A percentile compares a stretch with the other conserved stretches of the same genome.
Conservation (phyloP, 352 stramenopile species). For the Bremia lactucae region DNA sequence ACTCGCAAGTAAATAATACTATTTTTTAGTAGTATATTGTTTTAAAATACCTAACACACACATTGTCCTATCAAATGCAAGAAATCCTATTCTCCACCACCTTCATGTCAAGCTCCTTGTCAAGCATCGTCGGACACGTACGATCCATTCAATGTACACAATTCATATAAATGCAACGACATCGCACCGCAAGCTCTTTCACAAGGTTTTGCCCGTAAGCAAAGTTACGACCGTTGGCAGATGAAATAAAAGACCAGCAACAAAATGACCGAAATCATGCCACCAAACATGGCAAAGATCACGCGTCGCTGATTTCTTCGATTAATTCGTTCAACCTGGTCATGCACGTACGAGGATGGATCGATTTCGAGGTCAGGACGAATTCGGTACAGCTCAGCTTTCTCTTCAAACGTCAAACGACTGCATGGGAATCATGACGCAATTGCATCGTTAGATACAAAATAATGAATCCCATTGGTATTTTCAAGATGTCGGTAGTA, state of each 20-base stretch:
- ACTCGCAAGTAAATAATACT: neutral
- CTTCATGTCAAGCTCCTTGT: too few species aligned
- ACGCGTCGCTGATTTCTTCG: conserved; percentile 51
- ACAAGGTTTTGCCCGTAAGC: neutral
- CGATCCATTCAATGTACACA: too few species aligned
- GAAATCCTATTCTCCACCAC: too few species aligned
- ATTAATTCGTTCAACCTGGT: conserved; percentile 44
- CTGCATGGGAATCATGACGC: conserved; percentile 18
- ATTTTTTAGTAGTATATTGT: neutral
- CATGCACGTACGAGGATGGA: conserved; percentile 41
- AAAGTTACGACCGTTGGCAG: conserved; percentile 8
- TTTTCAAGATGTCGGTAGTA: neutral
- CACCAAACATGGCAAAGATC: conserved; percentile 65
- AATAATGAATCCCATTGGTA: conserved; percentile 6
- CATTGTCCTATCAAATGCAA: too few species aligned
- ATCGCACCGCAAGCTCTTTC: neutral
- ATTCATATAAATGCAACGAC: neutral
- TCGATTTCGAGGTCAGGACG: conserved; percentile 75
- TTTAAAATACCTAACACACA: too few species aligned
- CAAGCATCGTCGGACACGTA: too few species aligned
- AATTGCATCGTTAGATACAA: neutral
- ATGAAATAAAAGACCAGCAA: conserved; percentile 68
- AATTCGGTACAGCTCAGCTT: conserved; percentile 70
- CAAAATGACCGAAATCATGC: conserved; percentile 52
- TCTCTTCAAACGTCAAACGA: conserved; percentile 68